Evolutionary conservation across 768 basidiomycete species (phyloP), one percentile per base, ranked within the genome.

Genomic region (Amanita molliuscula): DNA sequence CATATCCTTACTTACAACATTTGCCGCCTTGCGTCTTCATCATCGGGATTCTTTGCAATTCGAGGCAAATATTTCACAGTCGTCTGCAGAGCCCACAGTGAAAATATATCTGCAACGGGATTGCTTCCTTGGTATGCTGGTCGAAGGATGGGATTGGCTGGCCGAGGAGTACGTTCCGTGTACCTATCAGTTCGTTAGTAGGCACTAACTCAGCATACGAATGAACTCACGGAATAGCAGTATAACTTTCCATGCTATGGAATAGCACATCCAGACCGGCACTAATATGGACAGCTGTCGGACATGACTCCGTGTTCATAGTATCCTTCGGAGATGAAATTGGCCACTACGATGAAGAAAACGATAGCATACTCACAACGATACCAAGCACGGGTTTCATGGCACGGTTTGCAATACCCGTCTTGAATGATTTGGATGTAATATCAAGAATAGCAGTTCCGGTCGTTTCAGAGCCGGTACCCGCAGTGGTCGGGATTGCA

Each of bases 191-290:
- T 10, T 11, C 44, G 35, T 53, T 11, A 34, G 2, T 29, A 9
- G n/a, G 25, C 37, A 56, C 51, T 37, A 38, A 13, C 33, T 16
- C 16, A 29, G 44, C 45, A 34, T n/a, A 33, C 9, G 7, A 6
- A 47, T 34, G 13, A 25, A 67, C 78, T 62, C 61, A 95, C 81
- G 90, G 92, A 55, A 96, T 93, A 4, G 92, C 89, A 6, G 92
- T 95, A 62, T 87, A 95, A 53, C 85, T 91, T 65, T 98, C 94
- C 66, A 97, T 72, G 47, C 93, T 89, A 58, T 98, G 95, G 77
- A 97, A 97, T 29, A 98, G 69, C 2, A 96, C 93, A 62, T 97
- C 95, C 41, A 97, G 74, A 3, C 95, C 95, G n/a, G 92, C 77
- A 53, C 88, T 88, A 58, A 98, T 92, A 59, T 96, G 91, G 8